Evolutionary conservation across 371 early-diverging fungal genomes (phyloP), one percentile per base, ranked within the genome.

Genomic region (Basidiobolus meristosporus): DNA sequence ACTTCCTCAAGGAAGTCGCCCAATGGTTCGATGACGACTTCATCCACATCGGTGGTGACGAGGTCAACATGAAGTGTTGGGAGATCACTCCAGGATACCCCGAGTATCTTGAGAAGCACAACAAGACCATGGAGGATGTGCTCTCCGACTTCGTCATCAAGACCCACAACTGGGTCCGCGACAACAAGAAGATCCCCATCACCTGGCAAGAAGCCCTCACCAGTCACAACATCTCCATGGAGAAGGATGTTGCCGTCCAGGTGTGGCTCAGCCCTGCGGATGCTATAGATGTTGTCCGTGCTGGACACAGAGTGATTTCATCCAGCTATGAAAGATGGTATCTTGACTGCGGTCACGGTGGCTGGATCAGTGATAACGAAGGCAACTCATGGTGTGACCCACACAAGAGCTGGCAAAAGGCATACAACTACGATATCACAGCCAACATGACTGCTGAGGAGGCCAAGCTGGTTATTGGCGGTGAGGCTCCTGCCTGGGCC

Each of bases 381-480:
- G 77, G 78, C 40, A 68, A 65, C 15, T 73, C 73, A 29, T 82
- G 82, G 80, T 82, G 83, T 46, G 67, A 61, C 36, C 82, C 83
- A 14, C 80, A 63, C 64, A 84, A 84, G 68, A 63, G 68, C 19
- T 82, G 82, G 82, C 77, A 78, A 61, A 70, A 71, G 35, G 70
- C 81, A 10, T 84, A 84, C 48, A 53, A 59, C 31, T 84, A 65
- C 47, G 80, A 82, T 38, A 62, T 31, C 4, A 6, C 34, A 12
- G 44, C 46, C n/a, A 54, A 54, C 43, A 21, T 47, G 39, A 50
- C 47, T 30, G 32, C 41, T 19, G 2, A n/a, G n/a, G n/a, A n/a
- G n/a, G n/a, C n/a, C n/a, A n/a, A n/a, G n/a, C n/a, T n/a, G n/a
- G n/a, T n/a, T n/a, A n/a, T 65, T 11, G 68, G 68, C 31, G 65